These are phyloP conservation scores for Gentiana dahurica DNA, from an alignment of 257 asterid genomes.

Conservation along the genomic window DNA sequence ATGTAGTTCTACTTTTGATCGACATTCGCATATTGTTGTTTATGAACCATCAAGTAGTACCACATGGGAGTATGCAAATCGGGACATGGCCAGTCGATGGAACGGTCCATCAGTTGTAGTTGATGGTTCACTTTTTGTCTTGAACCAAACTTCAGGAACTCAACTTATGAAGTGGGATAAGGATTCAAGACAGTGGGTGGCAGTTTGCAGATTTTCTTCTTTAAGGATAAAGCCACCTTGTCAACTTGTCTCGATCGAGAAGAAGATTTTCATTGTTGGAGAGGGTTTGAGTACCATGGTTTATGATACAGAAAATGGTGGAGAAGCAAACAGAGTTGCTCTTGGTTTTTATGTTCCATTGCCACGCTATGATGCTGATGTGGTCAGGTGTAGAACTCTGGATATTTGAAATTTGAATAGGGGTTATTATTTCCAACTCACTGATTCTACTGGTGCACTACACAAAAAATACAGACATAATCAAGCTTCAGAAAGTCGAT, in stretches of 20 bases:
- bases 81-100: conserved; percentile 55
- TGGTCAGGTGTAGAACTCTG: conserved; percentile 49
- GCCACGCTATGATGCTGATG: conserved; percentile 34
- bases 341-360: conserved; percentile 34
- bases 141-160: conserved; percentile 59
- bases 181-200: conserved; percentile 41
- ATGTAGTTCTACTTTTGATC: conserved; percentile 25
- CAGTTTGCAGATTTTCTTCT: conserved; percentile 42
- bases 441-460: too few species aligned
- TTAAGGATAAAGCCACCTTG: conserved; percentile 43
- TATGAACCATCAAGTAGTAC: conserved; percentile 43
- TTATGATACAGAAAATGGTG: conserved; percentile 39
- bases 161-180: conserved; percentile 64
- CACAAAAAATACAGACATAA: too few species aligned
- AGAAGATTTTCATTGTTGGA: conserved; percentile 54
- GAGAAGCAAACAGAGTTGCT: conserved; percentile 30
- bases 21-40: conserved; percentile 30
- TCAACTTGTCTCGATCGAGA: conserved; percentile 46
- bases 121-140: conserved; percentile 37
- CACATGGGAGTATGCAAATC: conserved; percentile 46
- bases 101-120: conserved; percentile 59
- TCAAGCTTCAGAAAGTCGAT: too few species aligned
- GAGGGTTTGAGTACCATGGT: conserved; percentile 53
- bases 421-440: too few species aligned
- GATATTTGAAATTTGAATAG: conserved; percentile 19